Percentiles rank a stretch among this genome's conserved stretches.
phyloP scores from a whole-genome alignment of 768 basidiomycete species.

The Asterophora lycoperdoides region DNA sequence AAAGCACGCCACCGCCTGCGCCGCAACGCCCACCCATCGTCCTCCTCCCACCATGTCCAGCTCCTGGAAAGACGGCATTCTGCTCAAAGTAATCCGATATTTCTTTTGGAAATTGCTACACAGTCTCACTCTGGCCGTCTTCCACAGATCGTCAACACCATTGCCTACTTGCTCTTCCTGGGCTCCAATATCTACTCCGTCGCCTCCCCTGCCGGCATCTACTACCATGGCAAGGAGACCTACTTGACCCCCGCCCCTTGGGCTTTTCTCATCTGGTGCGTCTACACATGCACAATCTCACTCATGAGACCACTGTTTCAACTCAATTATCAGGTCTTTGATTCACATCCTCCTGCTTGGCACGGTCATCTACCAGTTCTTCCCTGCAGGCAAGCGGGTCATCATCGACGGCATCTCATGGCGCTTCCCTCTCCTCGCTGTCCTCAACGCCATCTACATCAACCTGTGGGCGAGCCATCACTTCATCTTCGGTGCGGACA shows the following conservation, averaged over 20 bases:
- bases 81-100: conserved; percentile 62
- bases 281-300: neutral
- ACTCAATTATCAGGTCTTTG: conserved; percentile 52
- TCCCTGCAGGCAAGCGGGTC: conserved; percentile 65
- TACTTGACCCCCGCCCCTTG: conserved; percentile 94
- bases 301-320: conserved; percentile 8
- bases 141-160: conserved; percentile 65
- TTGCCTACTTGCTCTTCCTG: conserved; percentile 83
- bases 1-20: neutral
- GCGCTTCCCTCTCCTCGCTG: conserved; percentile 84
- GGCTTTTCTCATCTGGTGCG: conserved; percentile 87
- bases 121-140: neutral
- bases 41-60: conserved; percentile 42
- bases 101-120: too few relatives aligned
- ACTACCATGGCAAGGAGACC: conserved; percentile 75
- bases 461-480: conserved; percentile 78
- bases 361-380: conserved; percentile 88
- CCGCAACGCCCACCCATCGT: conserved; percentile 3
- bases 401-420: conserved; percentile 88
- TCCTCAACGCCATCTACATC: conserved; percentile 88
- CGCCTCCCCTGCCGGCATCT: conserved; percentile 67
- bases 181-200: conserved; percentile 88
- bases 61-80: conserved; percentile 74
- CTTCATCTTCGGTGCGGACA: conserved; percentile 52
- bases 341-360: conserved; percentile 91